These are phyloP conservation scores for Zopfia rhizophila DNA, from an alignment of 2,329 filamentous ascomycete species.

Conservation along the genomic window DNA sequence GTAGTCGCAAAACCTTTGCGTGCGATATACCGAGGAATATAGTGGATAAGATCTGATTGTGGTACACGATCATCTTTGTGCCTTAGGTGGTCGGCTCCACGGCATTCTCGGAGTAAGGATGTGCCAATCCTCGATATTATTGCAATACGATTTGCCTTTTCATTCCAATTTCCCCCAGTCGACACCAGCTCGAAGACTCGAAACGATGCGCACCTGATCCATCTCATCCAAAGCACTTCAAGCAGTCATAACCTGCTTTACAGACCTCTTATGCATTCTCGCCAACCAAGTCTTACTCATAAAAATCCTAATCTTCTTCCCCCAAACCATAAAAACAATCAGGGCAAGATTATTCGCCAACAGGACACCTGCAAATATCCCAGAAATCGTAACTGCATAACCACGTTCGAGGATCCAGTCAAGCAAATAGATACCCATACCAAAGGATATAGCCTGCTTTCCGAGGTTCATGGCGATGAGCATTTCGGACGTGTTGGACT, in stretches of 20 bases:
- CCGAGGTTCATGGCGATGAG: constrained; percentile 58
- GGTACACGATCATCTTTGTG: too few relatives aligned
- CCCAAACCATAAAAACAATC: constrained; percentile 46
- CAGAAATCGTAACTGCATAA: constrained; percentile 47
- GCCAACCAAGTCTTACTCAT: constrained; percentile 44
- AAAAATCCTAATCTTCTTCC: constrained; percentile 45
- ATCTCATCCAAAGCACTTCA: too few relatives aligned
- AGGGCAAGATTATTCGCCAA: constrained; percentile 47
- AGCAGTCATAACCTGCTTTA: constrained; percentile 34
- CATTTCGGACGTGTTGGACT: constrained; percentile 70
- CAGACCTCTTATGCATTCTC: constrained; percentile 39
- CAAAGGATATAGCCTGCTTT: constrained; percentile 51
- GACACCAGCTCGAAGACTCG: too few relatives aligned
- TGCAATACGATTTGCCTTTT: too few relatives aligned
- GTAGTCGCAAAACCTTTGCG: too few relatives aligned
- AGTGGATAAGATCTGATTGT: too few relatives aligned
- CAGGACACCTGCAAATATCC: constrained; percentile 47
- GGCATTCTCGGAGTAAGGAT: too few relatives aligned
- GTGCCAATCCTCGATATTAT: too few relatives aligned
- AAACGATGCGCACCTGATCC: too few relatives aligned
- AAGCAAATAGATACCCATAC: constrained; percentile 47
- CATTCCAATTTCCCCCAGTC: too few relatives aligned
- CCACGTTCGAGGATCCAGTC: constrained; percentile 47
- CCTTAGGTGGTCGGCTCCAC: too few relatives aligned
- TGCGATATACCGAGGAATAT: too few relatives aligned